Conservation (phyloP, 768 basidiomycete genomes). For the Xerocomus potaroensis region DNA sequence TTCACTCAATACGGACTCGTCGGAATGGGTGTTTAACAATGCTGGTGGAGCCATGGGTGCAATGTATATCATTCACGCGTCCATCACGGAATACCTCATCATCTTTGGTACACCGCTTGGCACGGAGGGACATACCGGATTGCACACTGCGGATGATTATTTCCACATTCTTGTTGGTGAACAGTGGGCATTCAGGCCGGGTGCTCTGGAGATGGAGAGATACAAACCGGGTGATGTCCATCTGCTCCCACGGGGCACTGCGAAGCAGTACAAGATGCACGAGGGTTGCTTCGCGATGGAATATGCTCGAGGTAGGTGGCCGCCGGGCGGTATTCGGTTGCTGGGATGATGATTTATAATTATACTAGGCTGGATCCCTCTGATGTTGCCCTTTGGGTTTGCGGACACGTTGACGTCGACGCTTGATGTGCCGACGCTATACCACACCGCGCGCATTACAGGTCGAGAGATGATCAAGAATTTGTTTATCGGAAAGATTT, state of each 20-base stretch:
- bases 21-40: slow-evolving; percentile 95
- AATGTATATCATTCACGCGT: slow-evolving; percentile 97
- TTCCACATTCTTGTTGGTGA: slow-evolving; percentile 94
- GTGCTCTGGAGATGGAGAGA: slow-evolving; percentile 76
- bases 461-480: slow-evolving; percentile 82
- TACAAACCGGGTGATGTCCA: slow-evolving; percentile 86
- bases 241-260: slow-evolving; percentile 72
- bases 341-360: background rate
- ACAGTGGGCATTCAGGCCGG: slow-evolving; percentile 89
- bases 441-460: slow-evolving; percentile 71
- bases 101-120: slow-evolving; percentile 96
- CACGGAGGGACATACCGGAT: slow-evolving; percentile 92
- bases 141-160: slow-evolving; percentile 97
- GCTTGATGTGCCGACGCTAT: slow-evolving; percentile 80
- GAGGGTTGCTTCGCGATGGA: slow-evolving; percentile 95
- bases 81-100: slow-evolving; percentile 94
- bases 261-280: slow-evolving; percentile 98
- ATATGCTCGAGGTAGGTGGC: slow-evolving; percentile 81
- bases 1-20: slow-evolving; percentile 50
- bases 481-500: slow-evolving; percentile 84
- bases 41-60: slow-evolving; percentile 98
- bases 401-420: slow-evolving; percentile 85
- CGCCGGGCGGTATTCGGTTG: too few species aligned
- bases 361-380: slow-evolving; percentile 88
- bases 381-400: slow-evolving; percentile 93